phyloP scores from a whole-genome alignment of 129 eudicot genomes.

The Flaveria ramosissima region DNA sequence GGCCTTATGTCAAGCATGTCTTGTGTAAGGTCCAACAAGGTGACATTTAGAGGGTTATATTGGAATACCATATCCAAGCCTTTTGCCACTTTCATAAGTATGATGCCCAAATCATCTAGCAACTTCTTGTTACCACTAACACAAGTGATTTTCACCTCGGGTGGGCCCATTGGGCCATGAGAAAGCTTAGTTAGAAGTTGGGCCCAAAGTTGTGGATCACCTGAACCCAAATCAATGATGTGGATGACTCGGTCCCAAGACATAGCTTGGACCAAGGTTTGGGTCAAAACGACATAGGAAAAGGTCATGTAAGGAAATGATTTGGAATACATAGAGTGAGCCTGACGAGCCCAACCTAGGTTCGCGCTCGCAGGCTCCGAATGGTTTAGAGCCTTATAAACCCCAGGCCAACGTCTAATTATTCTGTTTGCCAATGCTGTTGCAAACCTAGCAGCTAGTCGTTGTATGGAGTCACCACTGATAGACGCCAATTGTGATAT shows the following conservation, averaged over 20 bases:
- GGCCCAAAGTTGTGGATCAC: conserved; percentile 49
- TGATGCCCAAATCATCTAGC: conserved; percentile 41
- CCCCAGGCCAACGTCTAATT: conserved; percentile 61
- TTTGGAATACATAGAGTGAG: conserved; percentile 29
- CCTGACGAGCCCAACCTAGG: conserved; percentile 38
- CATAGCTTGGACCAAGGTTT: conserved; percentile 41
- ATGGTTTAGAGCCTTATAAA: conserved; percentile 47
- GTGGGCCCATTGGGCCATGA: conserved; percentile 42
- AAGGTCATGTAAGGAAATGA: conserved; percentile 48
- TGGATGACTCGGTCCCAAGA: conserved; percentile 47
- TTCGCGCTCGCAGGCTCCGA: conserved; percentile 3
- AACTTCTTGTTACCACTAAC: conserved; percentile 40
- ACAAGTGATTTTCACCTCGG: conserved; percentile 50
- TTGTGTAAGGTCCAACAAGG: conserved; percentile 37
- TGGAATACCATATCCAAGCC: conserved; percentile 42
- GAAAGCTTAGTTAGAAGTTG: conserved; percentile 40
- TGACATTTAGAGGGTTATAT: conserved; percentile 47
- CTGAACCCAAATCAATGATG: conserved; percentile 52
- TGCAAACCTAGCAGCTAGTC: conserved; percentile 53
- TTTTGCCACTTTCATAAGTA: conserved; percentile 49
- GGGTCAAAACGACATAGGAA: conserved; percentile 34
- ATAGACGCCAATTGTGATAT: conserved; percentile 46
- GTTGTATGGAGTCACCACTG: conserved; percentile 64
- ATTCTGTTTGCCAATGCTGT: conserved; percentile 52
- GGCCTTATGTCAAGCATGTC: conserved; percentile 48